A percentile compares a stretch with the other conserved stretches of the same genome.
Conservation (phyloP, 345 rosid species). For the Theobroma cacao region DNA sequence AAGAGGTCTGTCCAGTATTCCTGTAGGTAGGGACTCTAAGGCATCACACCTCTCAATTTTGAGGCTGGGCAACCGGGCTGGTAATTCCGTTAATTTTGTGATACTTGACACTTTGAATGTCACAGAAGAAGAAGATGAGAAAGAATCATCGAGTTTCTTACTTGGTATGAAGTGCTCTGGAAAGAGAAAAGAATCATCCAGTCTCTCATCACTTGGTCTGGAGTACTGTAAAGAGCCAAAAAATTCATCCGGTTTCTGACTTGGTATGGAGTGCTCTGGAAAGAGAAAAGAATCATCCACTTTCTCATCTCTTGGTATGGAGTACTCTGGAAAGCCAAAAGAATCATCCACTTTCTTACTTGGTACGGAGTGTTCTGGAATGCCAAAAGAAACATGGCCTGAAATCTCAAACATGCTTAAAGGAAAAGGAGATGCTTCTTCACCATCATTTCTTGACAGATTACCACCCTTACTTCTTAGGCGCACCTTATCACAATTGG, state of each 20-base stretch:
- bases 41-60: neutral
- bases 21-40: neutral
- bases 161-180: no score
- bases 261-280: no score
- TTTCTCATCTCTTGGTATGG: no score
- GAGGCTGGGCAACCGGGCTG: neutral
- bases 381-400: neutral
- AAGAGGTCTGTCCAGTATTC: neutral
- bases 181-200: no score
- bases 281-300: no score
- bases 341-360: neutral
- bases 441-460: neutral
- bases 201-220: no score
- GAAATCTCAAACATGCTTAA: neutral
- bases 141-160: neutral
- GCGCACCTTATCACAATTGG: neutral
- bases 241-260: no score
- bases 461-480: neutral
- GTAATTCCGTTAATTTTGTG: neutral
- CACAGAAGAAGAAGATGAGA: neutral
- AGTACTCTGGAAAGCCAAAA: no score
- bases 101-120: neutral
- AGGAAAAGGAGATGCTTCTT: neutral
- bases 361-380: neutral
- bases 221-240: no score